Evolutionary conservation across 2,329 filamentous ascomycete species (phyloP).

Genomic region (Ophiostoma triangulosporum): DNA sequence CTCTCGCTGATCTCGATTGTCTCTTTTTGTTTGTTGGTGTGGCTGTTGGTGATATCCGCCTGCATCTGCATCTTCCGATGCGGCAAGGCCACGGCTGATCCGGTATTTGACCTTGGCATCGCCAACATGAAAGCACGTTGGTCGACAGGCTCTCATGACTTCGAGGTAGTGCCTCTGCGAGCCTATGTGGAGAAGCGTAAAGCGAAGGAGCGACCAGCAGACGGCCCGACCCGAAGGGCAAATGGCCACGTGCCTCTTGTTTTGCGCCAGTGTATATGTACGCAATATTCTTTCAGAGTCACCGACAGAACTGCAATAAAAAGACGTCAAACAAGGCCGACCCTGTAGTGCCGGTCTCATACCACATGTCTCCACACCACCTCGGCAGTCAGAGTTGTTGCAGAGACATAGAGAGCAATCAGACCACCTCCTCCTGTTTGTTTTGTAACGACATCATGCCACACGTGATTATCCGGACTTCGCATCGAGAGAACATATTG

Average conservation of each 20-base stretch:
- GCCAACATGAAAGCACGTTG: neutral
- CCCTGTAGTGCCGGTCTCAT: too few relatives aligned
- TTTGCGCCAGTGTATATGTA: neutral
- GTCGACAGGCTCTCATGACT: neutral
- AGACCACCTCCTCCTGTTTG: neutral
- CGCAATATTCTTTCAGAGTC: too few relatives aligned
- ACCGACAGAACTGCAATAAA: too few relatives aligned
- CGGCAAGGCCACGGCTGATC: neutral
- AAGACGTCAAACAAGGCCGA: too few relatives aligned
- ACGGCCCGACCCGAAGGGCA: neutral
- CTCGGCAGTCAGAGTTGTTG: neutral
- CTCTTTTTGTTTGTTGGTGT: neutral
- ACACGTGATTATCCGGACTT: too few relatives aligned
- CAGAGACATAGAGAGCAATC: neutral
- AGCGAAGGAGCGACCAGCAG: neutral
- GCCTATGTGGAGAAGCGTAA: neutral
- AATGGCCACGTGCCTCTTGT: neutral
- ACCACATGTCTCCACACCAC: neutral
- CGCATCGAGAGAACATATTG: neutral
- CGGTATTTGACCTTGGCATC: neutral
- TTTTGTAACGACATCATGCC: neutral
- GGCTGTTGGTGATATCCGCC: neutral
- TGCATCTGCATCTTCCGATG: neutral
- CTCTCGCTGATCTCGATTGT: neutral
- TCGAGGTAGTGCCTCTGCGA: neutral